Percentiles rank a stretch among this genome's conserved stretches.
Conservation (phyloP, 257 asterid species). For the Striga asiatica region DNA sequence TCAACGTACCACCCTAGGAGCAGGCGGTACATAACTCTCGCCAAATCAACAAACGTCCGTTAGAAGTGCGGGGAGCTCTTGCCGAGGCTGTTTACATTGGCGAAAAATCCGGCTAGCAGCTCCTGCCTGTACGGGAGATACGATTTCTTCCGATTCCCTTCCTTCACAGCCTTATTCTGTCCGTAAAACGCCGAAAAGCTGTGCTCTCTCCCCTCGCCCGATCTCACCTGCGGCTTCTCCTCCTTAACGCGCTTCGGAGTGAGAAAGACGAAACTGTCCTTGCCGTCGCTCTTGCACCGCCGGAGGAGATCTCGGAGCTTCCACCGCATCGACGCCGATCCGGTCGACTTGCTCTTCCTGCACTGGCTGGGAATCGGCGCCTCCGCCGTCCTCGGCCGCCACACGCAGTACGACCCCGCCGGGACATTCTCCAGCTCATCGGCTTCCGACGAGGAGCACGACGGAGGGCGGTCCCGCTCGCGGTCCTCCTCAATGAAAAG, state of each 20-base stretch:
- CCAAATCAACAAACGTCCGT: not conserved
- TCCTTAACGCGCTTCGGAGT: conserved; percentile 39
- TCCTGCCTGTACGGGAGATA: conserved; percentile 61
- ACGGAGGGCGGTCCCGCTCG: conserved; percentile 26
- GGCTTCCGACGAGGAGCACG: conserved; percentile 51
- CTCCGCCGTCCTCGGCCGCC: conserved; percentile 85
- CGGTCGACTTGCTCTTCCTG: conserved; percentile 81
- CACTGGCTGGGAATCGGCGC: conserved; percentile 38
- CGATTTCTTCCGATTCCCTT: conserved; percentile 37
- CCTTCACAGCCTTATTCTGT: conserved; percentile 34
- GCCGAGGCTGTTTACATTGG: conserved; percentile 42
- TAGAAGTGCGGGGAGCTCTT: too few species aligned
- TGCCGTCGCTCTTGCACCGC: conserved; percentile 87
- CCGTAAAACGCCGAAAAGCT: conserved; percentile 31
- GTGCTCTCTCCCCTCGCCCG: too few species aligned
- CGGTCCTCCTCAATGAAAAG: conserved; percentile 25
- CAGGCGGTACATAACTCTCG: conserved; percentile 12
- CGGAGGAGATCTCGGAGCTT: conserved; percentile 53
- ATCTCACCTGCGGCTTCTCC: conserved; percentile 14
- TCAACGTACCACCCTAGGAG: conserved; percentile 15
- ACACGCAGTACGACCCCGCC: conserved; percentile 55
- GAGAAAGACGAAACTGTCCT: conserved; percentile 46
- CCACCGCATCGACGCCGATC: conserved; percentile 73
- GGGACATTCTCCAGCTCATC: conserved; percentile 59
- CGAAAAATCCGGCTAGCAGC: conserved; percentile 53